These are phyloP conservation scores for Quercus dentata DNA, from an alignment of 306 rosid genomes.

Conservation along the genomic window DNA sequence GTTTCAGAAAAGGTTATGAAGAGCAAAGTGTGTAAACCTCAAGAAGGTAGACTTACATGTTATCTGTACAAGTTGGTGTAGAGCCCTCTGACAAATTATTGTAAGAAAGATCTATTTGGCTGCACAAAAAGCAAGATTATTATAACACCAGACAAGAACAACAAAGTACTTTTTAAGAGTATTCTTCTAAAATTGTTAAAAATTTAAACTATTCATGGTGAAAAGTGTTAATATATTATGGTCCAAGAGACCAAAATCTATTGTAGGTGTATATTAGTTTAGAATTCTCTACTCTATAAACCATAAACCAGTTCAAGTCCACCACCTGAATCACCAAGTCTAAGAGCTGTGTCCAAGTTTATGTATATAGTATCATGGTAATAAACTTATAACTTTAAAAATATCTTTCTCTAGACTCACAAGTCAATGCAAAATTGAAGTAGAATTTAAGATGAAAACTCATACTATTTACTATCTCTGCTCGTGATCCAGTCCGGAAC, in stretches of 20 bases:
- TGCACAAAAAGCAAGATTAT: neutral
- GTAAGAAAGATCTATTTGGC: constrained; percentile 15
- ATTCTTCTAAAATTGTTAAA: too few species aligned
- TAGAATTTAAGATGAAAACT: neutral
- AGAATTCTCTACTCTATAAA: too few species aligned
- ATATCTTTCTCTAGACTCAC: neutral
- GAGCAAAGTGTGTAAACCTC: neutral
- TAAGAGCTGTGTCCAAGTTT: too few species aligned
- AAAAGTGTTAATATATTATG: constrained; percentile 10
- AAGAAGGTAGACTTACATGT: neutral
- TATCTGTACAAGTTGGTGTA: neutral
- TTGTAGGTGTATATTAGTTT: too few species aligned
- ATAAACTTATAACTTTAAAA: too few species aligned
- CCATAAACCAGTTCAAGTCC: too few species aligned
- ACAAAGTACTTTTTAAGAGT: too few species aligned
- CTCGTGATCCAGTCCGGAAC: constrained; percentile 21
- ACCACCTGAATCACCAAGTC: too few species aligned
- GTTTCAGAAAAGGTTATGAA: neutral
- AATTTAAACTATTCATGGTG: constrained; percentile 1
- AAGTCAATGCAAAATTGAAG: neutral
- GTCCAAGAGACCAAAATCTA: too few species aligned
- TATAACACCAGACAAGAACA: too few species aligned
- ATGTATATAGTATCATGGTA: too few species aligned
- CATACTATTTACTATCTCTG: constrained; percentile 1
- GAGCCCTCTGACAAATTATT: constrained; percentile 8